A percentile compares a stretch with the other conserved stretches of the same genome.
These are phyloP conservation scores for Penicillium sp. DNA, from an alignment of 2,329 filamentous ascomycete genomes.

Conservation along the genomic window DNA sequence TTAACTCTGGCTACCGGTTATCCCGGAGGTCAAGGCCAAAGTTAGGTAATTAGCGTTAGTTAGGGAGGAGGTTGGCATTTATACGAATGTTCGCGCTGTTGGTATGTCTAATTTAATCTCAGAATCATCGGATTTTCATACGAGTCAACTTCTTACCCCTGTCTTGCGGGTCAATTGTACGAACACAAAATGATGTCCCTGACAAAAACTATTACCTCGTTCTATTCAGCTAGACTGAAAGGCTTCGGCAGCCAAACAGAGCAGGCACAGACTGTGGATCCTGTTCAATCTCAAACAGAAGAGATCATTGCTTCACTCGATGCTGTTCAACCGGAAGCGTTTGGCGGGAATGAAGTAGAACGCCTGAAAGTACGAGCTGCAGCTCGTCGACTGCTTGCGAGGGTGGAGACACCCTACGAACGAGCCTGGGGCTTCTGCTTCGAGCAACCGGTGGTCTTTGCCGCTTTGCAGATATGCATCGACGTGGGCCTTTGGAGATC, in stretches of 20 bases:
- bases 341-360: constrained; percentile 24
- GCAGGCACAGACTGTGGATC: background rate
- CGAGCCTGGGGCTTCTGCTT: constrained; percentile 34
- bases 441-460: constrained; percentile 32
- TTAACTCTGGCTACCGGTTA: background rate
- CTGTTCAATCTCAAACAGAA: constrained; percentile 3
- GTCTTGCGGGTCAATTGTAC: background rate
- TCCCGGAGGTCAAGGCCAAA: background rate
- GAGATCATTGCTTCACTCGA: constrained; percentile 22
- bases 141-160: background rate
- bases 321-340: constrained; percentile 14
- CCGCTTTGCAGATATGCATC: constrained; percentile 32
- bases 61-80: background rate
- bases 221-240: background rate
- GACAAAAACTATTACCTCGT: background rate
- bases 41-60: background rate
- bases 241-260: background rate
- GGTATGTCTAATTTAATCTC: constrained; percentile 1
- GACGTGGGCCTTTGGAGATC: constrained; percentile 34
- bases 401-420: constrained; percentile 36
- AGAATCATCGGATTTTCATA: constrained; percentile 1
- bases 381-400: constrained; percentile 30
- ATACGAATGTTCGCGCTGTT: background rate
- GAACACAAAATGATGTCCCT: constrained; percentile 14
- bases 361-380: constrained; percentile 29